Evolutionary conservation across 345 rosid genomes (phyloP).

Genomic region (Ricinus communis): DNA sequence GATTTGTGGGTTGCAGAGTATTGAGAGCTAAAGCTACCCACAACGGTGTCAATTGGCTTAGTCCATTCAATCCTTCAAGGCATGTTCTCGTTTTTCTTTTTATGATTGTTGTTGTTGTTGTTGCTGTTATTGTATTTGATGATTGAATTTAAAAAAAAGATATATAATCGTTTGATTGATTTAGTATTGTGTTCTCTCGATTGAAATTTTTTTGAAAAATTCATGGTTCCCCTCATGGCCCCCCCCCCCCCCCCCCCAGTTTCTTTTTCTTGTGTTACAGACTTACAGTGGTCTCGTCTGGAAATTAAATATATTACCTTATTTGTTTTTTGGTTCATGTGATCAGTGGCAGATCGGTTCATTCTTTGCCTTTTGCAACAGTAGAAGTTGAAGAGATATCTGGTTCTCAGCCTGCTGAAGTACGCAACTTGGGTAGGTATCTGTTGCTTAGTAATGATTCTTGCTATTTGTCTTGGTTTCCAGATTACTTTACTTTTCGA

Average conservation of each 20-base stretch:
- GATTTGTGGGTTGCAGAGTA: conserved; percentile 35
- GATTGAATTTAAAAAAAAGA: too few relatives aligned
- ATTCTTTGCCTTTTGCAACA: conserved; percentile 81
- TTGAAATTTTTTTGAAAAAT: too few relatives aligned
- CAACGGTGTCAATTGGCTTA: conserved; percentile 32
- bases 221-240: too few relatives aligned
- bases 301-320: background rate
- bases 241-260: too few relatives aligned
- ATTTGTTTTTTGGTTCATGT: background rate
- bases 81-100: conserved; percentile 15
- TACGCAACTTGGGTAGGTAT: conserved; percentile 71
- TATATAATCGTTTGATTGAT: background rate
- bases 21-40: conserved; percentile 44
- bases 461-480: too few relatives aligned
- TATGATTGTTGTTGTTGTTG: background rate
- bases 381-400: conserved; percentile 79
- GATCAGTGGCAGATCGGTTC: conserved; percentile 48
- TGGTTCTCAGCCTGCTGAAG: conserved; percentile 84
- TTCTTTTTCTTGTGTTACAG: background rate
- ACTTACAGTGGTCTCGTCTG: background rate
- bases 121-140: background rate
- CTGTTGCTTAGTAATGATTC: too few relatives aligned
- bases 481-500: too few relatives aligned
- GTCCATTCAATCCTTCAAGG: conserved; percentile 47
- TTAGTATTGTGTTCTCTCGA: too few relatives aligned